Conservation (phyloP, 2,329 filamentous ascomycete genomes). For the Sclerotiophoma versabilis region DNA sequence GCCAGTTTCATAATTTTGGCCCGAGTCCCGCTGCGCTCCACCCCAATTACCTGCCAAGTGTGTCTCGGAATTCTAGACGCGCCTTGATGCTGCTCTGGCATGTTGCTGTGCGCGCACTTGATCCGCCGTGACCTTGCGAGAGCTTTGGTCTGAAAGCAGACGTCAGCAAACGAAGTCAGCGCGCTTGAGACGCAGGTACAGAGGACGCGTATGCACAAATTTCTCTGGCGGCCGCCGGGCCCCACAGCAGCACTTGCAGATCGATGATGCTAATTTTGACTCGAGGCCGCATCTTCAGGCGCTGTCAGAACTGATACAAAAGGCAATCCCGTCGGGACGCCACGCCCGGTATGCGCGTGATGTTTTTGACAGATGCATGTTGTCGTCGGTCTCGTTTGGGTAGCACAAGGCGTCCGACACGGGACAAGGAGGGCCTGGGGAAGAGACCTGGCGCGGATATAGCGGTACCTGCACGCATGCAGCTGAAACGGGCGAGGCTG, state of each 20-base stretch:
- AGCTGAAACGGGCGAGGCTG: conserved; percentile 18
- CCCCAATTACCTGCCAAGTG: conserved; percentile 7
- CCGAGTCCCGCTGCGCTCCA: conserved; percentile 16
- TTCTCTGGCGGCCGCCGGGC: conserved; percentile 13
- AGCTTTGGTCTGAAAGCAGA: not conserved
- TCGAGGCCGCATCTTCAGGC: not conserved
- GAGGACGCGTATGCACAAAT: conserved; percentile 18
- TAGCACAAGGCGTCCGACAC: conserved; percentile 14
- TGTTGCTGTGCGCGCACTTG: not conserved
- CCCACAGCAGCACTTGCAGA: conserved; percentile 17
- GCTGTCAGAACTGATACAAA: conserved; percentile 5
- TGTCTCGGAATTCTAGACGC: conserved; percentile 17
- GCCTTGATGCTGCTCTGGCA: conserved; percentile 9
- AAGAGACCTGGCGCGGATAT: not conserved
- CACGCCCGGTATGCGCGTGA: conserved; percentile 8
- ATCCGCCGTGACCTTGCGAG: not conserved
- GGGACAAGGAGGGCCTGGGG: conserved; percentile 1
- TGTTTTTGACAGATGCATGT: conserved; percentile 7
- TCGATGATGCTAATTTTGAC: conserved; percentile 18
- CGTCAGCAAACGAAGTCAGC: conserved; percentile 1
- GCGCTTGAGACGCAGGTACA: conserved; percentile 22
- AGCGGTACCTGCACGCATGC: conserved; percentile 2
- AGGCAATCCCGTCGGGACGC: conserved; percentile 5
- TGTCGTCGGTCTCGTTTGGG: conserved; percentile 11
- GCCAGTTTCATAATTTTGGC: conserved; percentile 29